Evolutionary conservation across 495 filamentous ascomycete species (phyloP).

Genomic region (Ramalina peruviana): DNA sequence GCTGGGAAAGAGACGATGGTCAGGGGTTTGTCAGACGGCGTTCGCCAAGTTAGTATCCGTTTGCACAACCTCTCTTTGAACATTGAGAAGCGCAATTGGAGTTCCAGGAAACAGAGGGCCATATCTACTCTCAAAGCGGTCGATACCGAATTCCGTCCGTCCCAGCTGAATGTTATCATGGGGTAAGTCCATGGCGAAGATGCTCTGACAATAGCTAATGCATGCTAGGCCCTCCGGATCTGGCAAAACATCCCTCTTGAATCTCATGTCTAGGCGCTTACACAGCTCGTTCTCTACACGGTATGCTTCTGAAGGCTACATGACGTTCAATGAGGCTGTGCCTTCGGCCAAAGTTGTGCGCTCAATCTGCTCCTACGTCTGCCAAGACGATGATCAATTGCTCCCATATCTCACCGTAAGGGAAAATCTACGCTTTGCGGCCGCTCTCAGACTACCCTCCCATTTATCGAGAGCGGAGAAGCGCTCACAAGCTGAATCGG

Average conservation of each 20-base stretch:
- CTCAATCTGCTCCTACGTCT: slow-evolving; percentile 60
- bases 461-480: slow-evolving; percentile 55
- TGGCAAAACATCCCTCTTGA: slow-evolving; percentile 58
- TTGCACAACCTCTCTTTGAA: slow-evolving; percentile 46
- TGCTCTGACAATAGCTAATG: background rate
- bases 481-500: slow-evolving; percentile 48
- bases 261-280: slow-evolving; percentile 51
- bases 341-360: slow-evolving; percentile 50
- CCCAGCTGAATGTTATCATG: slow-evolving; percentile 61
- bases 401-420: slow-evolving; percentile 60
- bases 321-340: slow-evolving; percentile 52
- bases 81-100: slow-evolving; percentile 42
- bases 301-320: slow-evolving; percentile 41
- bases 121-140: slow-evolving; percentile 51
- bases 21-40: slow-evolving; percentile 33
- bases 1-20: slow-evolving; percentile 48
- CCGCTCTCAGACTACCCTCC: slow-evolving; percentile 48
- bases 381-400: slow-evolving; percentile 61
- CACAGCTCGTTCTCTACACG: slow-evolving; percentile 38
- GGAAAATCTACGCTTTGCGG: slow-evolving; percentile 56
- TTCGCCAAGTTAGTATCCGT: slow-evolving; percentile 42
- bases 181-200: slow-evolving; percentile 21
- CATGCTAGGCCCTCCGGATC: slow-evolving; percentile 42
- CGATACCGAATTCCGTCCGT: slow-evolving; percentile 45
- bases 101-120: slow-evolving; percentile 28